Base-by-base conservation (phyloP, 177 flowering plant species). In the Tripterygium wilfordii region DNA sequence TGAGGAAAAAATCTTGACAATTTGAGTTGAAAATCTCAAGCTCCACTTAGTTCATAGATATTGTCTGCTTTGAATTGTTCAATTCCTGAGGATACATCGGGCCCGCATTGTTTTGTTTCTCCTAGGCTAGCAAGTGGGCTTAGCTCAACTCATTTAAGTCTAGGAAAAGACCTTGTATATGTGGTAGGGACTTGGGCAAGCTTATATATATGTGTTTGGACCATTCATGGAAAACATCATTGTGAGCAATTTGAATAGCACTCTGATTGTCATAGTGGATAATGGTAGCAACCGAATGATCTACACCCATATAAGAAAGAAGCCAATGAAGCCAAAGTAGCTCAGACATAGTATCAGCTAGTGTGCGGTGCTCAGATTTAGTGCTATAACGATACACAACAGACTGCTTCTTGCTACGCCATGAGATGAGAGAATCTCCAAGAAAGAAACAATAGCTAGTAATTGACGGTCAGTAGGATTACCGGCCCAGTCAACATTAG, bases 391-490 rank as follows among this genome's bases (percentile, higher is more conserved):
- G 21, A 8, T 5, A 22, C 36, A 36, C 32, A 0, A 49, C 23
- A 1, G 22, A n/a, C 15, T 49, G 42, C 30, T 49, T 49, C 36
- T 48, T 48, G 15, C 33, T 49, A 10, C n/a, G 4, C 42, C 32
- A 49, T 4, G 31, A 49, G 25, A 48, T 48, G 22, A 49, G 32
- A 15, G 32, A 24, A 49, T 49, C 30, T 16, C 42, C 43, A 4
- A 49, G 12, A 24, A 22, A 36, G 20, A 49, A 5, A 12, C 7
- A 49, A 25, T 23, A 36, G 4, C 53, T 19, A 1, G 17, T 48
- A 3, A 19, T 48, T 0, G 39, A 32, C n/a, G 3, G 7, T 31
- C 29, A 6, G 17, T 48, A 35, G 3, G 41, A 48, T 48, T 41
- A 35, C 41, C 9, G 0, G 40, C 29, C 41, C 29, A 48, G n/a